Percentiles rank a stretch among this genome's conserved stretches.
Evolutionary conservation across 805 yeast species (phyloP).

Genomic region (Yarrowia sp.): DNA sequence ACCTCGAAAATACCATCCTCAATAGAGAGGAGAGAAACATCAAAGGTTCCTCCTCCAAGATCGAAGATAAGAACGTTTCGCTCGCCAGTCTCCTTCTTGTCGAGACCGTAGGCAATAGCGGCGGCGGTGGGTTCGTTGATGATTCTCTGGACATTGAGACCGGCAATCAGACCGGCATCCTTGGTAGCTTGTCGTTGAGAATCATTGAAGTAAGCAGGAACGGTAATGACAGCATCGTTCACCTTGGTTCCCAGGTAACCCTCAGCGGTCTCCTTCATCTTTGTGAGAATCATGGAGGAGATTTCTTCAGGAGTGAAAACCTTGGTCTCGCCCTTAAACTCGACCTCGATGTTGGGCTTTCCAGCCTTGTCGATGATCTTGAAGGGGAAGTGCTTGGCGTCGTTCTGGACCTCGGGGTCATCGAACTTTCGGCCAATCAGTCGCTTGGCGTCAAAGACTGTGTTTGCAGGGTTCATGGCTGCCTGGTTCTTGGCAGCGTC

Average conservation of each 20-base stretch:
- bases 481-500: slow-evolving; percentile 98
- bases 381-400: slow-evolving; percentile 86
- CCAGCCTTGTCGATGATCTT: slow-evolving; percentile 69
- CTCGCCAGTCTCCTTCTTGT: slow-evolving; percentile 60
- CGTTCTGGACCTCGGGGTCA: slow-evolving; percentile 72
- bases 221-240: slow-evolving; percentile 89
- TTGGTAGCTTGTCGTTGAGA: slow-evolving; percentile 97
- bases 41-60: slow-evolving; percentile 98
- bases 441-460: slow-evolving; percentile 92
- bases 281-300: slow-evolving; percentile 83
- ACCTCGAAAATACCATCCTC: slow-evolving; percentile 96
- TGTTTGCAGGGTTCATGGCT: slow-evolving; percentile 88
- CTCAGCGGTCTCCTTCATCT: slow-evolving; percentile 93
- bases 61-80: slow-evolving; percentile 73
- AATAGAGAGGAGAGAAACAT: slow-evolving; percentile 85
- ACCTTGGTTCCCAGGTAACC: slow-evolving; percentile 77
- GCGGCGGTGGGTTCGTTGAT: slow-evolving; percentile 98
- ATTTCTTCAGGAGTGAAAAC: slow-evolving; percentile 89
- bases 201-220: slow-evolving; percentile 94
- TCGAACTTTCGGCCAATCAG: slow-evolving; percentile 77
- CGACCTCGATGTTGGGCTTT: slow-evolving; percentile 82
- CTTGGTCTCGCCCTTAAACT: slow-evolving; percentile 80
- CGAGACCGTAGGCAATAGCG: slow-evolving; percentile 95
- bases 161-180: slow-evolving; percentile 95
- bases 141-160: slow-evolving; percentile 88